These are phyloP conservation scores for Globisporangium viniferum DNA, from an alignment of 352 stramenopile genomes.

Conservation along the genomic window DNA sequence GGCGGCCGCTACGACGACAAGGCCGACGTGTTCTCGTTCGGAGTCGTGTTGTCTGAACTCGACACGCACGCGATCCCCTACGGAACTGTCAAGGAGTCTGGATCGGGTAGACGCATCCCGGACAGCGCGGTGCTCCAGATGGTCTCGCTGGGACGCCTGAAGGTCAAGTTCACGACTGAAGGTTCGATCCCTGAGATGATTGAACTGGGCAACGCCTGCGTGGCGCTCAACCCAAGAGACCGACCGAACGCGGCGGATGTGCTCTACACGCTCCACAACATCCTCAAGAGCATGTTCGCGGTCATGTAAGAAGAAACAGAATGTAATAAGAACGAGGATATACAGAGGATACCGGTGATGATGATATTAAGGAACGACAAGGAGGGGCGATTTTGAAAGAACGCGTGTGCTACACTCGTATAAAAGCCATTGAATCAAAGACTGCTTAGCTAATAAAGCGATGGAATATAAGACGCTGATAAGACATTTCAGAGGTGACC, in stretches of 20 bases:
- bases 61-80: not conserved
- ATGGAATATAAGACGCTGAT: no score
- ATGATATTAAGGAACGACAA: not conserved
- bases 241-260: slow-evolving; percentile 1
- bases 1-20: not conserved
- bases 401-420: not conserved
- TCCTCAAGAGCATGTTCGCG: not conserved
- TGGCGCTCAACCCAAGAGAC: not conserved
- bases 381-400: not conserved
- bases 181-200: not conserved
- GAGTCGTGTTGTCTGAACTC: not conserved
- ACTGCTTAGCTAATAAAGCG: no score
- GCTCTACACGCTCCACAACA: slow-evolving; percentile 2
- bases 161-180: not conserved
- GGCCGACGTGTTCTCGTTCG: not conserved
- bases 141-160: not conserved
- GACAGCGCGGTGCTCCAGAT: not conserved
- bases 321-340: not conserved
- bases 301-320: not conserved
- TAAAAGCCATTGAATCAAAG: no score
- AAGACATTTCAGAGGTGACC: no score
- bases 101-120: not conserved
- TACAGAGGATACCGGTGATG: not conserved
- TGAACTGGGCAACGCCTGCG: not conserved
- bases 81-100: slow-evolving; percentile 18